Percentiles rank a stretch among this genome's conserved stretches.
These are phyloP conservation scores for Chlorencoelia australis DNA, from an alignment of 2,329 filamentous ascomycete species.

Conservation along the genomic window DNA sequence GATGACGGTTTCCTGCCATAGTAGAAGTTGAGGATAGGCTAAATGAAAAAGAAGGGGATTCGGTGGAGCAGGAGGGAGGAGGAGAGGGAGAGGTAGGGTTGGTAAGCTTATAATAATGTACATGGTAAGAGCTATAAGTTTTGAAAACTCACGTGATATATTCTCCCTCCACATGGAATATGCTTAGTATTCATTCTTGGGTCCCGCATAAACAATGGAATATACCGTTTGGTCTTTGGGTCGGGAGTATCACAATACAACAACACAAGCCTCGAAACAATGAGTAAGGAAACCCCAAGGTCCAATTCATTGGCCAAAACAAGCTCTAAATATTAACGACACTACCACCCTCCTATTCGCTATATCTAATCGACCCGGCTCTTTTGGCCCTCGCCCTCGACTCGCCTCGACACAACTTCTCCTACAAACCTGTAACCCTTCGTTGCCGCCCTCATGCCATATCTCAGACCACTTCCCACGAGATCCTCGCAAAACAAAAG, in stretches of 20 bases:
- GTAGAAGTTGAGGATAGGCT: not conserved
- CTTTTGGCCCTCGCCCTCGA: too few species aligned
- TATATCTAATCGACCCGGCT: too few species aligned
- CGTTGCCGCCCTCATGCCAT: not conserved
- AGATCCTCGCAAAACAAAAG: too few species aligned
- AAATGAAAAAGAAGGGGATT: too few species aligned
- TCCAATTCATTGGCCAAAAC: not conserved
- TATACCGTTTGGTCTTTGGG: not conserved
- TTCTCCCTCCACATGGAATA: too few species aligned
- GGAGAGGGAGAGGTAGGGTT: too few species aligned
- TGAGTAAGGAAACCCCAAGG: not conserved
- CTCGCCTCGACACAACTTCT: not conserved
- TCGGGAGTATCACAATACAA: not conserved
- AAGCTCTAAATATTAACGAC: not conserved
- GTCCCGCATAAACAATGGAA: too few species aligned
- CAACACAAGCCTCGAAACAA: not conserved
- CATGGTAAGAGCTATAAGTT: too few species aligned
- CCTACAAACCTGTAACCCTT: conserved; percentile 6
- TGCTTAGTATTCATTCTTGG: too few species aligned
- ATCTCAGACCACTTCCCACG: conserved; percentile 19
- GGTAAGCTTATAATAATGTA: too few species aligned
- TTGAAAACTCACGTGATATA: too few species aligned
- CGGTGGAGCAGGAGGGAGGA: too few species aligned
- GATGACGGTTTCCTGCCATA: not conserved
- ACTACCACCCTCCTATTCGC: not conserved